Base-by-base conservation (phyloP, 1,139 yeast genomes). In the Geotrichum europaeum region DNA sequence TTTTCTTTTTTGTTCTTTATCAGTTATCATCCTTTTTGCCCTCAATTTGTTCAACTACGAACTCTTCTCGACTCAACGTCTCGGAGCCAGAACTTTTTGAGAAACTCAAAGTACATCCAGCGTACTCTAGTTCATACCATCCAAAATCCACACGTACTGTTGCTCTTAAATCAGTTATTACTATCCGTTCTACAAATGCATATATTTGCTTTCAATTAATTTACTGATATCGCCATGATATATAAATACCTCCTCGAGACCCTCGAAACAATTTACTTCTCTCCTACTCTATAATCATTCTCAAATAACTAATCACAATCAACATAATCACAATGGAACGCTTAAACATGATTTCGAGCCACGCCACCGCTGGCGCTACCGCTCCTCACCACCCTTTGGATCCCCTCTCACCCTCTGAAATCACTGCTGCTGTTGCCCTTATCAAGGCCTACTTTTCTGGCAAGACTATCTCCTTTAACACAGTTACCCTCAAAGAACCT, bases 401-500 rank as follows among this genome's bases (percentile, higher is more conserved):
- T 74, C 92, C 90, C 13, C 80, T 87, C 65, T 75, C 86, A 52
- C 79, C 84, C 25, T 79, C 72, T 60, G 94, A 87, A 75, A 79
- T 78, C 67, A 72, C 76, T 65, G 77, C 78, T 13, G 79, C 76
- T 45, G 78, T 82, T 22, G 69, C 69, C 43, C 69, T 80, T 52
- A 75, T 82, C 63, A 79, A 77, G 70, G 71, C 73, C 32, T 67
- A 78, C 62, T 81, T 76, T 67, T 69, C 76, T 51, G 82, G 80
- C 25, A 75, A 73, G 63, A 63, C 67, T 12, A 74, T 85, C 63
- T 71, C 78, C 51, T 87, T 86, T 79, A 87, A 87, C 73, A 85
- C 89, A 40, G 78, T 87, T 65, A 83, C 91, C 32, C 77, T 87
- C 63, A 80, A 82, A 70, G 95, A 87, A 75, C 94, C 94, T 61